Evolutionary conservation across 352 stramenopile genomes (phyloP), one percentile per base, ranked within the genome.

Genomic region (Phytophthora litchii): DNA sequence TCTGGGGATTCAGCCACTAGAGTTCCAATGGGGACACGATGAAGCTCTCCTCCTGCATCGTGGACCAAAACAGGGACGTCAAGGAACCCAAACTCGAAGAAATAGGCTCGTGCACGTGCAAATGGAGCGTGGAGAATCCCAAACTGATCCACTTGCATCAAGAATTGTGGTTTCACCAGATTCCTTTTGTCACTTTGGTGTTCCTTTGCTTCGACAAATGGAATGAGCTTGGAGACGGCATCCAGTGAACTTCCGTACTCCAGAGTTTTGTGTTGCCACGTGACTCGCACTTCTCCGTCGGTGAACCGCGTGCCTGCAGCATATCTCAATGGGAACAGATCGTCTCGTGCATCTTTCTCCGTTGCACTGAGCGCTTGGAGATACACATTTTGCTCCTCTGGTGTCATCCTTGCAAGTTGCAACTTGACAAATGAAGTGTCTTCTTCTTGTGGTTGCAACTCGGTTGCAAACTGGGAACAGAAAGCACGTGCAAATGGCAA

Each of bases 81-180:
- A 2, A 72, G 32, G 63, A 78, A 83, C 27, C 75, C 81, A 55
- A 90, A 82, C 66, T 97, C 91, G 45, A 74, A 87, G 46, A 97
- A 78, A 67, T 94, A 96, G 10, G 87, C 82, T 17, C 91, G 79
- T 14, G 81, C 91, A 20, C 76, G 73, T 7, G 88, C 91, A 57
- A 93, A 95, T 1, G 88, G 91, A 9, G 85, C 76, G 68, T 96
- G 88, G 4, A 88, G 67, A 23, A 97, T 85, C 20, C 88, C 91
- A 59, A 93, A 96, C 60, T 97, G 88, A 76, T 97, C 91, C 43
- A 88, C 86, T 43, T 95, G 85, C 12, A 92, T 64, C 25, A 96
- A 59, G 20, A 89, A 67, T 34, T 84, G 40, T 3, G 85, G 74
- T 10, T 51, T 43, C 0, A 51, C 54, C 0, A 6, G 23, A 8